Percentiles rank a stretch among this genome's conserved stretches.
These are phyloP conservation scores for Didymella pomorum DNA, from an alignment of 2,329 filamentous ascomycete genomes.

Conservation along the genomic window DNA sequence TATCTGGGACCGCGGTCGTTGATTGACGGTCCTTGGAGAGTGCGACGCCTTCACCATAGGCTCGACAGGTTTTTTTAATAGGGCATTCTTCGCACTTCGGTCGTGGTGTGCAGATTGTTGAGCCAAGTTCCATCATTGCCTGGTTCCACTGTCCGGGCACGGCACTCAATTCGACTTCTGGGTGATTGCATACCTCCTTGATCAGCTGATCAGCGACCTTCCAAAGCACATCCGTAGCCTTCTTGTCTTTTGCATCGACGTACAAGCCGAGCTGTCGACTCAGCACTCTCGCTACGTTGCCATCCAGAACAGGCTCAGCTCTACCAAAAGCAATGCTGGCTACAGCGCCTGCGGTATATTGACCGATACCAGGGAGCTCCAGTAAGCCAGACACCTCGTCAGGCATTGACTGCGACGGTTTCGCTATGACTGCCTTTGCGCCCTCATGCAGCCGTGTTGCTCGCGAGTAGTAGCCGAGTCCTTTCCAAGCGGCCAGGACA, in stretches of 20 bases:
- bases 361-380: slow-evolving; percentile 66
- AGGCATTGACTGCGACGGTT: slow-evolving; percentile 52
- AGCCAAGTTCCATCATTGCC: slow-evolving; percentile 71
- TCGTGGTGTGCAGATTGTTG: slow-evolving; percentile 67
- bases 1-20: slow-evolving; percentile 28
- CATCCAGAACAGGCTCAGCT: slow-evolving; percentile 68
- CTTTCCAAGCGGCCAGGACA: slow-evolving; percentile 67
- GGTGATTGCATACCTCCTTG: slow-evolving; percentile 56
- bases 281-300: slow-evolving; percentile 68
- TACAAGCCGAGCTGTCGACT: slow-evolving; percentile 67
- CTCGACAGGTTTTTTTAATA: slow-evolving; percentile 43
- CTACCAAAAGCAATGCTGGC: slow-evolving; percentile 69
- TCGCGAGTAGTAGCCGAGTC: slow-evolving; percentile 71
- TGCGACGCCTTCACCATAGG: slow-evolving; percentile 42
- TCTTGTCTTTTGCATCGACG: slow-evolving; percentile 66
- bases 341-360: slow-evolving; percentile 70
- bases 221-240: slow-evolving; percentile 64
- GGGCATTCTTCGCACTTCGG: slow-evolving; percentile 60
- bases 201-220: slow-evolving; percentile 65
- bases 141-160: slow-evolving; percentile 69
- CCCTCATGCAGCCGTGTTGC: slow-evolving; percentile 67
- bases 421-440: slow-evolving; percentile 58
- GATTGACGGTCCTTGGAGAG: slow-evolving; percentile 29
- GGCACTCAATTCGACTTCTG: slow-evolving; percentile 53
- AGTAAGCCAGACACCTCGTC: slow-evolving; percentile 55